Conservation (phyloP, 495 filamentous ascomycete genomes). For the Xylaria flabelliformis region DNA sequence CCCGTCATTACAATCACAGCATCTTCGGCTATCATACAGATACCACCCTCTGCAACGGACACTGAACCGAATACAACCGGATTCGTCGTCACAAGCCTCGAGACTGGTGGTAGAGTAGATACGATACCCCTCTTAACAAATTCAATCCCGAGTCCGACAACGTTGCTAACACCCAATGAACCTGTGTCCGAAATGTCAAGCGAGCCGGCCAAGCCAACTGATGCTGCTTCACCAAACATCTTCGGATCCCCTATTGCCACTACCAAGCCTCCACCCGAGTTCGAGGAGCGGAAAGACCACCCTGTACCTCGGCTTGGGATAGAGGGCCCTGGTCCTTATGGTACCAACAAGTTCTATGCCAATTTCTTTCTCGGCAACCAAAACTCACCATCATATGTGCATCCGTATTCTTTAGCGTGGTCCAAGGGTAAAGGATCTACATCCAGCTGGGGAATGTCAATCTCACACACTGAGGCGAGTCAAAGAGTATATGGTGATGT, state of each 20-base stretch:
- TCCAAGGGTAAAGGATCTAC: constrained; percentile 69
- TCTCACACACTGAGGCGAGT: constrained; percentile 71
- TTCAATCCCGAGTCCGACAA: constrained; percentile 21
- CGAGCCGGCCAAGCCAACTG: constrained; percentile 30
- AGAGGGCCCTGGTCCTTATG: constrained; percentile 59
- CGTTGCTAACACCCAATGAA: constrained; percentile 4
- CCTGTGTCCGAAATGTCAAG: constrained; percentile 8
- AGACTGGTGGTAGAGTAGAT: constrained; percentile 17
- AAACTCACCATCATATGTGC: constrained; percentile 72
- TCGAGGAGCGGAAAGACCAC: constrained; percentile 56
- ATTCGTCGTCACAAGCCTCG: constrained; percentile 20
- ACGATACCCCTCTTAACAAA: constrained; percentile 23
- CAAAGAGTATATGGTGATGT: constrained; percentile 67
- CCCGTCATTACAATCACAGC: constrained; percentile 21
- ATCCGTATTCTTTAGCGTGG: constrained; percentile 87
- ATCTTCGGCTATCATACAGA: constrained; percentile 25
- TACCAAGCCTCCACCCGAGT: constrained; percentile 59
- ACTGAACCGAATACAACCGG: constrained; percentile 45
- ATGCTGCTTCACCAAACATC: constrained; percentile 45
- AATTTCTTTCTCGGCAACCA: constrained; percentile 86
- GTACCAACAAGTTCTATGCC: constrained; percentile 92
- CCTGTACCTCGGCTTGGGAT: constrained; percentile 50
- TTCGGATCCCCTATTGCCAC: constrained; percentile 66
- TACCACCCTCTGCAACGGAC: constrained; percentile 21
- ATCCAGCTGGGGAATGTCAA: constrained; percentile 75